Evolutionary conservation across 75 land plant genomes (phyloP).

Genomic region (Azolla pinnata): DNA sequence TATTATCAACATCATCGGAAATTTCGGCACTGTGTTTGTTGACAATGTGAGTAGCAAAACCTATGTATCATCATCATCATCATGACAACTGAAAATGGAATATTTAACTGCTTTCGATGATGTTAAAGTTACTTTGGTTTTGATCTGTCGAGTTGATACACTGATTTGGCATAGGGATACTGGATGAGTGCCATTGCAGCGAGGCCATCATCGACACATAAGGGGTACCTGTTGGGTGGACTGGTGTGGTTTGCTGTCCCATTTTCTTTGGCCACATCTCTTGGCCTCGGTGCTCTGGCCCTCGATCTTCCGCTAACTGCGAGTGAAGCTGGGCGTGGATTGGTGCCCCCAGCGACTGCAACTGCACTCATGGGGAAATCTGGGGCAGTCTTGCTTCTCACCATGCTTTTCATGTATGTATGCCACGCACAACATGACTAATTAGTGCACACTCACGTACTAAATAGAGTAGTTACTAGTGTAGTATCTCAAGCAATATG

Average conservation of each 20-base stretch:
- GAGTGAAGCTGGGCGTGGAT: conserved; percentile 69
- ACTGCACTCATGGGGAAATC: conserved; percentile 85
- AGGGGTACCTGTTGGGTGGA: conserved; percentile 90
- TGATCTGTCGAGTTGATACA: no score
- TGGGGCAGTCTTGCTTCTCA: conserved; percentile 87
- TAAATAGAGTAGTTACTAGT: no score
- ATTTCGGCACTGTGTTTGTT: conserved; percentile 93
- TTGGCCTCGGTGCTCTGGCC: conserved; percentile 96
- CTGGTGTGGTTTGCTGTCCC: conserved; percentile 98
- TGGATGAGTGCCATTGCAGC: conserved; percentile 93
- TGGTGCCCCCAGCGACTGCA: conserved; percentile 92
- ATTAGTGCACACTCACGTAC: no score
- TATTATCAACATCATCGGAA: conserved; percentile 88
- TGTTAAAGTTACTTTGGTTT: no score
- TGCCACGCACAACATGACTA: no score
- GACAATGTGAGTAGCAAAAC: conserved; percentile 67
- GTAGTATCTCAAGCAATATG: no score
- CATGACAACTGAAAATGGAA: no score
- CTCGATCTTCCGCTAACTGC: conserved; percentile 83
- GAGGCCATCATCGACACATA: conserved; percentile 86
- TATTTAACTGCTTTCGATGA: no score
- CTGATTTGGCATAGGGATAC: conserved; percentile 89
- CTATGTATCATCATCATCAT: no score
- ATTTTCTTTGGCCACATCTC: conserved; percentile 78
- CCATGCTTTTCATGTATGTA: conserved; percentile 95